A percentile compares a stretch with the other conserved stretches of the same genome.
Evolutionary conservation across 2,329 filamentous ascomycete species (phyloP).

Genomic region (Alternaria sp.): DNA sequence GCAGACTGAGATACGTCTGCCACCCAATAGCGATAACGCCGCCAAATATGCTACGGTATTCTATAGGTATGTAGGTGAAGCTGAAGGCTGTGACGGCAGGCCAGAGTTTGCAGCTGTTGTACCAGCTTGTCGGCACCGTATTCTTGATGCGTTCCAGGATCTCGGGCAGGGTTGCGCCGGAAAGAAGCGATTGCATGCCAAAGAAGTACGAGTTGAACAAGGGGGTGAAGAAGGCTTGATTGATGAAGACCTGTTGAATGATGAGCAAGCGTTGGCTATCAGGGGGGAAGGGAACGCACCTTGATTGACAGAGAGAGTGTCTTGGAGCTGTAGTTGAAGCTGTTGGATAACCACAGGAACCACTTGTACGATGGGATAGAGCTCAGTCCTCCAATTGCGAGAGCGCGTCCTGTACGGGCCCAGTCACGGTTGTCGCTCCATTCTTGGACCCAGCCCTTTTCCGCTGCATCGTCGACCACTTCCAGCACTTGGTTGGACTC

Average conservation of each 20-base stretch:
- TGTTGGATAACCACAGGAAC: conserved; percentile 80
- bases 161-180: conserved; percentile 70
- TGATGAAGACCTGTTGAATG: conserved; percentile 68
- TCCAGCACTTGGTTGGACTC: conserved; percentile 12
- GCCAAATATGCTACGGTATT: conserved; percentile 82
- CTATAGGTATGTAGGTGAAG: conserved; percentile 82
- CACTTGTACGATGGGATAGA: conserved; percentile 84
- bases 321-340: conserved; percentile 85
- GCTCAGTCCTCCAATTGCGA: conserved; percentile 76
- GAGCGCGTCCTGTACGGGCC: conserved; percentile 71
- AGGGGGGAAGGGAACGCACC: conserved; percentile 26
- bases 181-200: conserved; percentile 59
- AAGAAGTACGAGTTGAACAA: conserved; percentile 63
- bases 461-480: conserved; percentile 18
- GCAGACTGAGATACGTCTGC: conserved; percentile 88
- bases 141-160: conserved; percentile 74
- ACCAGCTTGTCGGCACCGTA: conserved; percentile 78
- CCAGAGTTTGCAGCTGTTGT: conserved; percentile 89
- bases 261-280: neutral
- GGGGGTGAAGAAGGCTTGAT: conserved; percentile 83
- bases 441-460: conserved; percentile 49
- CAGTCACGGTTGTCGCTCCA: conserved; percentile 57
- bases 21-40: conserved; percentile 82
- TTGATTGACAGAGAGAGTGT: conserved; percentile 76
- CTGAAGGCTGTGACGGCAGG: conserved; percentile 85